These are phyloP conservation scores for Psophocarpus tetragonolobus DNA, from an alignment of 306 rosid species.

Conservation along the genomic window DNA sequence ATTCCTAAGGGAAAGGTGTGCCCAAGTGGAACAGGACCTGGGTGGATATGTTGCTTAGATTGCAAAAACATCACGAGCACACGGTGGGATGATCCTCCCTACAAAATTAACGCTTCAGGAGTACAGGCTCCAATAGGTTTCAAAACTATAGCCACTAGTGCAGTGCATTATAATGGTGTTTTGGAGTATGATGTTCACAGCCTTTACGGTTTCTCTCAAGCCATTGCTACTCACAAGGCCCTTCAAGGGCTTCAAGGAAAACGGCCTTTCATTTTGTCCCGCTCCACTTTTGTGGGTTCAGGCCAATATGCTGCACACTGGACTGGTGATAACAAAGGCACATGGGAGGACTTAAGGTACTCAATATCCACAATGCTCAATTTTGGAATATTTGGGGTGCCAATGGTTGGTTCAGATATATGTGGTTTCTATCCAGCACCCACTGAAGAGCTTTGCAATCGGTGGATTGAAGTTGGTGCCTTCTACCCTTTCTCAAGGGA, in stretches of 20 bases:
- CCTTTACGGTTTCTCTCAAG: conserved; percentile 75
- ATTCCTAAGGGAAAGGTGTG: conserved; percentile 67
- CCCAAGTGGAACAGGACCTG: conserved; percentile 60
- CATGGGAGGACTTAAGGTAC: conserved; percentile 78
- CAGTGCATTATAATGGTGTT: conserved; percentile 80
- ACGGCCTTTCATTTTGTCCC: conserved; percentile 78
- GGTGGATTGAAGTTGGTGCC: conserved; percentile 97
- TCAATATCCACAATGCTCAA: conserved; percentile 86
- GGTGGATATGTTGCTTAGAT: conserved; percentile 81
- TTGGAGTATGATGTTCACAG: conserved; percentile 94
- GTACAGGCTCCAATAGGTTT: conserved; percentile 63
- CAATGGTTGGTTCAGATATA: conserved; percentile 95
- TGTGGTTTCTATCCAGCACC: conserved; percentile 91
- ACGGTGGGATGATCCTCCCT: conserved; percentile 91
- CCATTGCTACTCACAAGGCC: conserved; percentile 82
- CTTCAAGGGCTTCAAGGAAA: conserved; percentile 81
- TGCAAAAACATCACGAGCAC: conserved; percentile 82
- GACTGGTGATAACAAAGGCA: conserved; percentile 92
- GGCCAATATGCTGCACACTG: conserved; percentile 93
- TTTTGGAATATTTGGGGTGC: conserved; percentile 92
- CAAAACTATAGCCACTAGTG: conserved; percentile 94
- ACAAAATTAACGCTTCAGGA: conserved; percentile 90
- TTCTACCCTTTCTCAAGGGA: conserved; percentile 97
- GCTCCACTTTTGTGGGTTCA: conserved; percentile 85
- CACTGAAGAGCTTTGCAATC: conserved; percentile 90